Evolutionary conservation across 345 rosid genomes (phyloP), one percentile per base, ranked within the genome.

Genomic region (Isatis tinctoria): DNA sequence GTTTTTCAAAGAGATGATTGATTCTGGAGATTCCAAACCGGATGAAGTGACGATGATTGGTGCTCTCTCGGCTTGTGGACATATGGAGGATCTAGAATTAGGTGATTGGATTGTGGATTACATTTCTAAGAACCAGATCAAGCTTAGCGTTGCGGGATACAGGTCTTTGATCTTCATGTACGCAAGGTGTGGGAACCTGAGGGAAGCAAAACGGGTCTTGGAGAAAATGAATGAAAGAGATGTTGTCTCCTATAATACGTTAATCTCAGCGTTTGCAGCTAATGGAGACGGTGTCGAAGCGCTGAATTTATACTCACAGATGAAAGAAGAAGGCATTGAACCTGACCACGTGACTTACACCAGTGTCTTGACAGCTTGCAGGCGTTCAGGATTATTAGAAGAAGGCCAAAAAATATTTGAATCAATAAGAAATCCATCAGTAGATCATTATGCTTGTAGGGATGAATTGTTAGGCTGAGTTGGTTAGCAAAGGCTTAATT

Each of bases 1-100:
- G 35, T 79, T 84, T 39, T 76, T 86, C 51, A 49, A 28, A 61
- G 78, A 75, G 52, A 80, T 86, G 84, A 64, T 72, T 33, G 40
- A 24, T 12, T 32, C 51, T 47, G 59, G 64, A 66, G 66, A 58
- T 44, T 14, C 41, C 3, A 74, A 73, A 70, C 90, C 83, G 26
- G 85, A 86, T 47, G 81, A 78, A 60, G 72, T 82, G 57, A 82
- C 86, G 2, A 71, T 81, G 81, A 67, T 70, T 10, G 68, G 77
- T 58, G 78, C 65, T 54, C 62, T 86, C 52, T 84, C 85, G 8
- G 85, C 88, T 1, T 86, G 86, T 52, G 88, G 85, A 36, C 84
- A 83, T 65, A 67, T 79, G 37, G 83, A 78, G 56, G 83, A 84
- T 65, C 48, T 80, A 22, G 75, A 81, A 41, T 51, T 76, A 45